Base-by-base conservation (phyloP, 768 basidiomycete species). In the Flagelloscypha sp. region DNA sequence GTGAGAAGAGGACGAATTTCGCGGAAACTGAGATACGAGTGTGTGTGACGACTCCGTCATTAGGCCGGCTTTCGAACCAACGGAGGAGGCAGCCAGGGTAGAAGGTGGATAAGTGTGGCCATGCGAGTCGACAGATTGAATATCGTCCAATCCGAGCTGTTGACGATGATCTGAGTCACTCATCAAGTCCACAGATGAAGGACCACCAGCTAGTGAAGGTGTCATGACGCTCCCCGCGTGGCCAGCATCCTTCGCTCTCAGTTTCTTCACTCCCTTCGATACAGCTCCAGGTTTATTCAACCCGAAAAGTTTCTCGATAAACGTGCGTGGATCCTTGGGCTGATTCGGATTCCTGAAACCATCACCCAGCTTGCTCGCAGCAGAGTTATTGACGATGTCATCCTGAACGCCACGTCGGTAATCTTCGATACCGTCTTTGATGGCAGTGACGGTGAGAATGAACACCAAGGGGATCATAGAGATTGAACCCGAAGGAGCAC, bases 381-480 rank as follows among this genome's bases (percentile, higher is more conserved):
- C 87, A 0, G 86, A 90, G 35, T 79, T 95, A 63, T 99, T 99
- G 46, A 97, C 93, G 50, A 90, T 79, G 42, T 95, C 84, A 54
- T 99, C 94, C 25, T 93, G 68, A 7, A 59, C 48, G 7, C 83
- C 84, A 33, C 94, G 79, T n/a, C 93, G 79, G 54, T 88, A 93
- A 59, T 99, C 94, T 61, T 98, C 94, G 22, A 97, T 65, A 6
- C 83, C 94, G 54, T 99, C 94, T 59, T 97, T 99, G 65, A 95
- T 73, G 3, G 84, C 93, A 11, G 94, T 97, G 33, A 94, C 83
- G 19, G 65, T 54, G 25, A 99, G 56, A 45, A 98, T 94, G 59
- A 93, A 87, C 24, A 84, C 62, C 6, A 97, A 69, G 0, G 94
- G 94, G 4, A 97, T 60, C 48, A 85, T 82, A 3, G 89, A 76